phyloP scores from a whole-genome alignment of 2,329 filamentous ascomycete genomes.

The Sclerotinia spermophila region DNA sequence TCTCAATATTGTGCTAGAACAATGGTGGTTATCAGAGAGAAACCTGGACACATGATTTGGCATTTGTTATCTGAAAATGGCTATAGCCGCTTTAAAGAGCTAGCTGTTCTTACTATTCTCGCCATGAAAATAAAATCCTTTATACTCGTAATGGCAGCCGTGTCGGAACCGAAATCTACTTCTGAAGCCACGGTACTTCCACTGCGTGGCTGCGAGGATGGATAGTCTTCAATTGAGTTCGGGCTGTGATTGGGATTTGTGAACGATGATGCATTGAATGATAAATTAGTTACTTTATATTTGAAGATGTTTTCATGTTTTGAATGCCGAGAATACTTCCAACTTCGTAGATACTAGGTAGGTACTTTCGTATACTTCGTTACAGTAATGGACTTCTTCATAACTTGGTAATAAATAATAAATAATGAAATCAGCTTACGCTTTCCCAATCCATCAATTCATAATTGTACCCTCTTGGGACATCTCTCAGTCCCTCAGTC shows the following conservation, averaged over 20 bases:
- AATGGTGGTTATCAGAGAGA: not conserved
- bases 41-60: not conserved
- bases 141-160: not conserved
- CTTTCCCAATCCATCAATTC: too few species aligned
- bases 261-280: not conserved
- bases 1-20: not conserved
- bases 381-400: too few species aligned
- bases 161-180: not conserved
- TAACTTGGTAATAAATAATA: not conserved
- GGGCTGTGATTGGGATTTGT: too few species aligned
- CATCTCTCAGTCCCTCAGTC: not conserved
- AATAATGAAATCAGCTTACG: not conserved
- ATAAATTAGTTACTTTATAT: slow-evolving; percentile 2
- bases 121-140: not conserved
- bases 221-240: not conserved
- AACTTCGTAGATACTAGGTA: too few species aligned
- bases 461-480: not conserved
- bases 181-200: not conserved
- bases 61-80: slow-evolving; percentile 1
- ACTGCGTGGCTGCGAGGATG: not conserved
- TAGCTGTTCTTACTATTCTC: not conserved
- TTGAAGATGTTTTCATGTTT: not conserved
- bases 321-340: not conserved
- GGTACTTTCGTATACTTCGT: not conserved
- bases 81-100: not conserved